phyloP scores from a whole-genome alignment of 2,329 filamentous ascomycete species.

The Penicillium freii region DNA sequence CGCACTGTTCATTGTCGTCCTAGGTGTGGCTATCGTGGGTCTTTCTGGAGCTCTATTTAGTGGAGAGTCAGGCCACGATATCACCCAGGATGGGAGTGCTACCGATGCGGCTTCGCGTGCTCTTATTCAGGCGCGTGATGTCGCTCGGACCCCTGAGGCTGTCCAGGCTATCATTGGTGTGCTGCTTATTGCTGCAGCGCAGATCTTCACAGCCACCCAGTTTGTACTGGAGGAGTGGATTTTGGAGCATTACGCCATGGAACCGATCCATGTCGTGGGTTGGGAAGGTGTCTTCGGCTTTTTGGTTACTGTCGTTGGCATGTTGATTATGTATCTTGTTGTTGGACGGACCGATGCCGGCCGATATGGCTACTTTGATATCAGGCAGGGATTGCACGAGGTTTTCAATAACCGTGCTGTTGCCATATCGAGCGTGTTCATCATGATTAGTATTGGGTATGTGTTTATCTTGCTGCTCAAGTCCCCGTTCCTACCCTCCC shows the following conservation, averaged over 20 bases:
- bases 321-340: slow-evolving; percentile 74
- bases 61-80: slow-evolving; percentile 48
- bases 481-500: background rate
- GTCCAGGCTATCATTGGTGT: slow-evolving; percentile 77
- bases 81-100: slow-evolving; percentile 30
- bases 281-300: slow-evolving; percentile 97
- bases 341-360: slow-evolving; percentile 74
- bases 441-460: slow-evolving; percentile 97
- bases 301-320: slow-evolving; percentile 70
- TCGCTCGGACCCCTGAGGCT: slow-evolving; percentile 54
- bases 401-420: slow-evolving; percentile 71
- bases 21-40: slow-evolving; percentile 85
- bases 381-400: slow-evolving; percentile 78
- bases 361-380: slow-evolving; percentile 82
- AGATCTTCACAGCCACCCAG: slow-evolving; percentile 95
- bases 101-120: slow-evolving; percentile 38
- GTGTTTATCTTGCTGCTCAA: slow-evolving; percentile 30
- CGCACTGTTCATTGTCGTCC: slow-evolving; percentile 79
- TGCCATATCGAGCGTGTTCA: slow-evolving; percentile 74
- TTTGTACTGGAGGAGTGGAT: slow-evolving; percentile 96
- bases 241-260: slow-evolving; percentile 72
- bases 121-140: slow-evolving; percentile 42
- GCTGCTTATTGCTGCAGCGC: slow-evolving; percentile 84
- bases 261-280: slow-evolving; percentile 86
- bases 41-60: slow-evolving; percentile 80